These are phyloP conservation scores for Botryotinia convoluta DNA, from an alignment of 2,329 filamentous ascomycete genomes.

Conservation along the genomic window DNA sequence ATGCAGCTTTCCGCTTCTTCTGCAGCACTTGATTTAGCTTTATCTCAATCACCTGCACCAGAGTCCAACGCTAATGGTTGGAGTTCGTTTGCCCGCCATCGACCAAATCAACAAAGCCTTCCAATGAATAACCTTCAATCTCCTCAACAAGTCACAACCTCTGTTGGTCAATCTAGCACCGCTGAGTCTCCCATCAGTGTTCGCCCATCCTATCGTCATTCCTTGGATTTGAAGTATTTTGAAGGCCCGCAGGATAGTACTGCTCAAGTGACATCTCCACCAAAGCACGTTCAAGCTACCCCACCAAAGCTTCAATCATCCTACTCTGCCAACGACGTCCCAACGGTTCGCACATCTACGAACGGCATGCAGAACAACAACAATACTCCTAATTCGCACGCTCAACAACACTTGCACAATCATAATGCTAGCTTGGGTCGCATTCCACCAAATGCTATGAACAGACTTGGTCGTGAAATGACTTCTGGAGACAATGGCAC, in stretches of 20 bases:
- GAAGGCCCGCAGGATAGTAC: constrained; percentile 38
- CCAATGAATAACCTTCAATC: constrained; percentile 32
- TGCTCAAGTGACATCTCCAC: constrained; percentile 41
- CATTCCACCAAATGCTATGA: constrained; percentile 65
- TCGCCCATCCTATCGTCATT: constrained; percentile 54
- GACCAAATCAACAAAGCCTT: constrained; percentile 49
- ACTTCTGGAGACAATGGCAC: constrained; percentile 35
- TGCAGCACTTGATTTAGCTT: constrained; percentile 75
- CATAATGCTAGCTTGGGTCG: constrained; percentile 82
- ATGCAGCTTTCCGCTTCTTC: constrained; percentile 75
- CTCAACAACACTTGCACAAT: constrained; percentile 60
- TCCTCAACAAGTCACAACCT: constrained; percentile 40
- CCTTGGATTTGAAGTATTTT: constrained; percentile 53
- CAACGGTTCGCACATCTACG: constrained; percentile 66
- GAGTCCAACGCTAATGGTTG: constrained; percentile 45
- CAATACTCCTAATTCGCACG: constrained; percentile 53
- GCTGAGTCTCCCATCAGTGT: constrained; percentile 48
- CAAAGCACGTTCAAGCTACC: constrained; percentile 55
- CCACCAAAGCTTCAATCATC: constrained; percentile 80
- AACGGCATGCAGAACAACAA: constrained; percentile 33
- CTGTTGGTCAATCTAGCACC: constrained; percentile 39
- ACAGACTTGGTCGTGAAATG: constrained; percentile 72
- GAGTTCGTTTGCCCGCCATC: constrained; percentile 38
- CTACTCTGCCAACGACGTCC: constrained; percentile 85
- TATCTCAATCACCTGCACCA: constrained; percentile 63